Evolutionary conservation across 805 yeast species (phyloP), one percentile per base, ranked within the genome.

Genomic region (Clavispora carvajalis): DNA sequence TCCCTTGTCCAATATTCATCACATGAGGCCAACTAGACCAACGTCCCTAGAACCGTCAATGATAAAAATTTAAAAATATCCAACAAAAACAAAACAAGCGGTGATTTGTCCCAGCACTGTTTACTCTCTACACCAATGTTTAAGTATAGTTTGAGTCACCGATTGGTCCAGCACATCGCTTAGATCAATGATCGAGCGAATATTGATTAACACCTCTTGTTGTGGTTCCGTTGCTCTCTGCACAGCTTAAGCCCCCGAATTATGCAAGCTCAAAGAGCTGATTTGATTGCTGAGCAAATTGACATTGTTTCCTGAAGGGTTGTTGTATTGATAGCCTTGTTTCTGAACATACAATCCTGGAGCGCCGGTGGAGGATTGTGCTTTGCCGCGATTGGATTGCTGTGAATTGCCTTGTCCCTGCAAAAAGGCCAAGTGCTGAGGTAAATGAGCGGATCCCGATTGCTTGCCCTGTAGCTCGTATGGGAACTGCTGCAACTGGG

Each of bases 211-310:
- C 10, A 28, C 5, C 11, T n/a, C 34, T 18, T 5, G 19, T 31
- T 6, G 18, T 19, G 16, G 17, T 11, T 29, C 17, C 22, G 6
- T 4, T 5, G 7, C 10, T 17, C 7, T 13, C 33, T 17, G 4
- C 26, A 16, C 21, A 10, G 11, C n/a, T 16, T 28, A 40, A 21
- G 36, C 23, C 15, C 38, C 37, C n/a, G 44, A 21, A 30, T 41
- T 47, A 34, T 41, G 39, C 40, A 48, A 48, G 33, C 45, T 45
- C 48, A 48, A 46, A 22, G 68, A 57, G 45, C 61, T 62, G 44
- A 66, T 57, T 38, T 64, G 69, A 41, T 49, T 57, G 28, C 62
- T 52, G 54, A 38, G 49, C 47, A 45, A 25, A 15, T 34, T 34
- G 9, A 34, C 24, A n/a, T 22, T 24, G 30, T 40, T 26, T 25